Percentiles rank a stretch among this genome's conserved stretches.
Conservation (phyloP, 495 filamentous ascomycete species). For the Trichoderma orchidacearum region DNA sequence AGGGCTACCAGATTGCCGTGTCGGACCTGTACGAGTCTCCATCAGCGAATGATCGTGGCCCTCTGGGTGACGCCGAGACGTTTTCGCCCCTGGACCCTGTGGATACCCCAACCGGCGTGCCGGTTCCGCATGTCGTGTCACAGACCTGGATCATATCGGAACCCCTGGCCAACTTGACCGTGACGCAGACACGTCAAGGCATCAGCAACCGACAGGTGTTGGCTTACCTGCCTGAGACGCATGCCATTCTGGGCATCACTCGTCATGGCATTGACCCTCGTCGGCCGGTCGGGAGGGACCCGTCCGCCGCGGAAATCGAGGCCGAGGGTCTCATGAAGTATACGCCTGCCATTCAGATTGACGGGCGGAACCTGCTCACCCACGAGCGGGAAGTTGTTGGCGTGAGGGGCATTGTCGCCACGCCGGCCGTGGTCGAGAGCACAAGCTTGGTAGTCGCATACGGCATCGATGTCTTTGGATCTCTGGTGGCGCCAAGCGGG, state of each 20-base stretch:
- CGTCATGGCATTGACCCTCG: constrained; percentile 68
- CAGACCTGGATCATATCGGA: constrained; percentile 69
- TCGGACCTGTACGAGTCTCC: constrained; percentile 84
- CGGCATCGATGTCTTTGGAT: constrained; percentile 79
- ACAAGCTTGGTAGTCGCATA: constrained; percentile 85
- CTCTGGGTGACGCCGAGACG: constrained; percentile 51
- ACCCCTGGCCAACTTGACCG: constrained; percentile 61
- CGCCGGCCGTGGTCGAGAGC: constrained; percentile 75
- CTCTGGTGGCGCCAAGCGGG: constrained; percentile 68
- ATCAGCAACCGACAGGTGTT: constrained; percentile 79
- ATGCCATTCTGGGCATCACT: constrained; percentile 68
- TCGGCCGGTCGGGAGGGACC: constrained; percentile 76
- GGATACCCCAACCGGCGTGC: constrained; percentile 22
- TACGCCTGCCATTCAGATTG: constrained; percentile 62
- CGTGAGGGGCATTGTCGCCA: constrained; percentile 54
- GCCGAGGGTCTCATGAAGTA: constrained; percentile 70
- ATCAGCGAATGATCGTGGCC: constrained; percentile 71
- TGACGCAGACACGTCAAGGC: constrained; percentile 83
- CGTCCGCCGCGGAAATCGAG: constrained; percentile 61
- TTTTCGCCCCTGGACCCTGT: constrained; percentile 57
- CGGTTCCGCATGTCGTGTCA: constrained; percentile 55
- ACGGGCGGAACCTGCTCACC: constrained; percentile 68
- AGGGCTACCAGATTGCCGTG: constrained; percentile 78
- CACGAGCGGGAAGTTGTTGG: constrained; percentile 74
- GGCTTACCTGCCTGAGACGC: constrained; percentile 54